Base-by-base conservation (phyloP, 441 rosid species). In the Syzygium syzygioides region DNA sequence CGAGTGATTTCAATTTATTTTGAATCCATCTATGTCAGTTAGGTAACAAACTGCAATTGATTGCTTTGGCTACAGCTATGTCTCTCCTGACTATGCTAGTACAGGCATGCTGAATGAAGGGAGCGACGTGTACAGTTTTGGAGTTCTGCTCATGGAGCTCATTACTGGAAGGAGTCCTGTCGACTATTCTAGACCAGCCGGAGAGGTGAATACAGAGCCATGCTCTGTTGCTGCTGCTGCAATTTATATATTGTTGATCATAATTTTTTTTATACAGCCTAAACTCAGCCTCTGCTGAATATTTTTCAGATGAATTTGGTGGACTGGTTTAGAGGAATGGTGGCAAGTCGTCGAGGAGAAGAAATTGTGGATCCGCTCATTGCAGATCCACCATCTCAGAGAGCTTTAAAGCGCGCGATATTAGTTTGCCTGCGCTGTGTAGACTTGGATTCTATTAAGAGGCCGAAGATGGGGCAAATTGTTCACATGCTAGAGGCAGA, bases 31-130 rank as follows among this genome's bases (percentile, higher is more conserved):
- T 55, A 59, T 37, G 20, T 60, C 80, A 56, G 23, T 76, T 15
- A 5, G 25, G 86, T 41, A 25, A 11, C n/a, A 37, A 7, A 85
- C 62, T 7, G 23, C 57, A 52, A n/a, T 45, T 45, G 48, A 48
- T 87, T 30, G 7, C 5, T 85, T 68, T 92, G 88, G 88, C 60
- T 86, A 64, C 92, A 97, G 99, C 86, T 97, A 97, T 90, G 99
- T 97, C 48, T 97, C 99, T 54, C 99, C 99, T 3, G 99, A 97
- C 90, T 97, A 97, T 93, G 99, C 99, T 86, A 95, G 99, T 90
- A 97, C 99, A 0, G 99, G 99, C 9, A 96, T 97, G 99, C 98
- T 97, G 56, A 97, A 97, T 87, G 99, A 97, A 90, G 97, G 99
- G 86, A 96, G 98, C 83, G 99, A 97, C 89, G 99, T 97, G 85